A percentile compares a stretch with the other conserved stretches of the same genome.
Evolutionary conservation across 495 filamentous ascomycete species (phyloP).

Genomic region (Arthonia radiata): DNA sequence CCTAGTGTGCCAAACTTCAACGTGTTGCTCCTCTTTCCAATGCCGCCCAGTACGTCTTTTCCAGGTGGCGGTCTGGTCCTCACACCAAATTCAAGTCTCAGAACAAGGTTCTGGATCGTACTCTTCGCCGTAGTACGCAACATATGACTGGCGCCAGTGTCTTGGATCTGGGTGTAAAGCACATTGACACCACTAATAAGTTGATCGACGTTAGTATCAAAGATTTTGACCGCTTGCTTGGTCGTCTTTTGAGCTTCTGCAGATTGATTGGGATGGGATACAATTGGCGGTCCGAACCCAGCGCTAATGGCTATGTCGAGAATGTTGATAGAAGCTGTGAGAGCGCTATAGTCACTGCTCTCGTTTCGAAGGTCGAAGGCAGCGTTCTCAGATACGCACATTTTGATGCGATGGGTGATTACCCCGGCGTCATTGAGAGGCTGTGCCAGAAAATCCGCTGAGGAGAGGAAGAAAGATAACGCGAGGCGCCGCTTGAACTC

Average conservation of each 20-base stretch:
- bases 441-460: conserved; percentile 14
- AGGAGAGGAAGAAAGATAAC: conserved; percentile 31
- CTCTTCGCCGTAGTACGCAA: conserved; percentile 50
- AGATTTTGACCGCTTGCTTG: conserved; percentile 21
- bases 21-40: conserved; percentile 3
- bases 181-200: conserved; percentile 35
- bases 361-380: conserved; percentile 18
- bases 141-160: conserved; percentile 46
- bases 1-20: no score
- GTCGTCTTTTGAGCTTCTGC: conserved; percentile 3
- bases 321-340: conserved; percentile 36
- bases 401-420: conserved; percentile 2
- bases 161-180: conserved; percentile 46
- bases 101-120: conserved; percentile 41
- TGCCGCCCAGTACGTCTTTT: conserved; percentile 25
- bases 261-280: conserved; percentile 2
- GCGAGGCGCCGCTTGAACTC: conserved; percentile 50
- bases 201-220: conserved; percentile 43
- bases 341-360: conserved; percentile 41
- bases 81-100: conserved; percentile 44
- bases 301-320: conserved; percentile 53
- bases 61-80: conserved; percentile 37
- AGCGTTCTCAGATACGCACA: conserved; percentile 14
- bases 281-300: conserved; percentile 16
- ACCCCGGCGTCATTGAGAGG: conserved; percentile 21